These are phyloP conservation scores for Magnolia officinalis DNA, from an alignment of 164 flowering plant species.

Conservation along the genomic window DNA sequence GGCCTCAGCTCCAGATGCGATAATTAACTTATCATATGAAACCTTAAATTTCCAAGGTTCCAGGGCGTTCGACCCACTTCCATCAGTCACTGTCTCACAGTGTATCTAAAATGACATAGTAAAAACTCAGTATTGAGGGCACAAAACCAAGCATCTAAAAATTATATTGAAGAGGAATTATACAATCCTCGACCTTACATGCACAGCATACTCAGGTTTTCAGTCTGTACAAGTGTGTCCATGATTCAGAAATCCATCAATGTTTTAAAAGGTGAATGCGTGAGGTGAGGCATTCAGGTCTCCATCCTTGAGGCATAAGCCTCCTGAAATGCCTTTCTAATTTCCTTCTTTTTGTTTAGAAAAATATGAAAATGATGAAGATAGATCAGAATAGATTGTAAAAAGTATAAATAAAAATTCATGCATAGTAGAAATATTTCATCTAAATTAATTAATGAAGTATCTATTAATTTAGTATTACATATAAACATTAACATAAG, in stretches of 20 bases:
- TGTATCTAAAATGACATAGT: slow-evolving; percentile 46
- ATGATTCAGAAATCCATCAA: background rate
- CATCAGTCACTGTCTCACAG: slow-evolving; percentile 74
- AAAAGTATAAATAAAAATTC: too few species aligned
- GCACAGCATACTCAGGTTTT: too few species aligned
- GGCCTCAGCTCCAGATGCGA: slow-evolving; percentile 87
- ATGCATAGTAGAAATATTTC: background rate
- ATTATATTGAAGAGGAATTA: background rate
- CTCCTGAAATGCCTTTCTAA: background rate
- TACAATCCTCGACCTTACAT: too few species aligned
- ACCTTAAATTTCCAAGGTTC: slow-evolving; percentile 74
- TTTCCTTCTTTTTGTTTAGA: background rate
- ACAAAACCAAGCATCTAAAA: background rate
- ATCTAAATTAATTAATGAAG: too few species aligned
- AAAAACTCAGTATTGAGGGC: background rate
- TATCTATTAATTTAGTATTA: background rate
- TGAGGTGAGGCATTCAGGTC: background rate
- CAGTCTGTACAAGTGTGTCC: background rate
- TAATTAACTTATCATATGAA: slow-evolving; percentile 83
- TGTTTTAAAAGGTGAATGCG: background rate
- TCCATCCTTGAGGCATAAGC: background rate
- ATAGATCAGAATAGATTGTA: background rate
- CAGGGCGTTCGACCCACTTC: slow-evolving; percentile 18
- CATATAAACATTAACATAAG: background rate
- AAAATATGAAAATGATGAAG: background rate